Conservation (phyloP, 768 basidiomycete genomes). For the Hericium erinaceus region DNA sequence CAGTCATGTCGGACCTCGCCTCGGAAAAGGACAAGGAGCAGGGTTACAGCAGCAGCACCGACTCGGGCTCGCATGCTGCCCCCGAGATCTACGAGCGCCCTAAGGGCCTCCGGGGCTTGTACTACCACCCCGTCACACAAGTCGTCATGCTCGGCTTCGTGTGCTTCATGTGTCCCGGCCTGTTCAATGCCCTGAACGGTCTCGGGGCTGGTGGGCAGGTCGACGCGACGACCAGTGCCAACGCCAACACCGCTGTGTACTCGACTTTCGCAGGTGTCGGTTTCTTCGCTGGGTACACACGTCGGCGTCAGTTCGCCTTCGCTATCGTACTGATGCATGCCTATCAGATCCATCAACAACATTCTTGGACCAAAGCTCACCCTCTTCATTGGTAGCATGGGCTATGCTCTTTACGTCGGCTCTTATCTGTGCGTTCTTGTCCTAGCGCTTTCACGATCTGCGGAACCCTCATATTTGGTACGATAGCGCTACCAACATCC, state of each 20-base stretch:
- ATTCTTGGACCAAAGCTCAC: slow-evolving; percentile 69
- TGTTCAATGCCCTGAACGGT: slow-evolving; percentile 75
- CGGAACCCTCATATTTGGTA: background rate
- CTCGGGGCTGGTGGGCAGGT: slow-evolving; percentile 75
- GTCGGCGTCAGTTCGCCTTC: background rate
- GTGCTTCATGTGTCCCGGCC: slow-evolving; percentile 49
- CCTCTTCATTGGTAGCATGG: slow-evolving; percentile 61
- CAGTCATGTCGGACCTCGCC: slow-evolving; percentile 1
- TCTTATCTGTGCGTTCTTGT: slow-evolving; percentile 50
- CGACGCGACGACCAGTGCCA: slow-evolving; percentile 54
- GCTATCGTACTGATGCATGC: background rate
- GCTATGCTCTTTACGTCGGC: slow-evolving; percentile 70
- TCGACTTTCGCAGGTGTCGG: slow-evolving; percentile 50
- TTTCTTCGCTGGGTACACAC: slow-evolving; percentile 59
- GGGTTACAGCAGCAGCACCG: background rate
- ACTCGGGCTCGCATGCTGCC: slow-evolving; percentile 1
- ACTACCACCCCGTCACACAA: slow-evolving; percentile 51
- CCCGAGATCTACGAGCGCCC: slow-evolving; percentile 35
- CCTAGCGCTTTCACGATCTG: background rate
- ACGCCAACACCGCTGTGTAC: slow-evolving; percentile 63
- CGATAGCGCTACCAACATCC: slow-evolving; percentile 58
- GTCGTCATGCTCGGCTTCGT: slow-evolving; percentile 62
- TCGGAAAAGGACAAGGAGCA: background rate
- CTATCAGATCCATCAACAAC: slow-evolving; percentile 64
- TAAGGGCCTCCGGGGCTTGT: slow-evolving; percentile 43